Evolutionary conservation across 805 yeast species (phyloP), one percentile per base, ranked within the genome.

Genomic region (Kluyveromyces starmeri): DNA sequence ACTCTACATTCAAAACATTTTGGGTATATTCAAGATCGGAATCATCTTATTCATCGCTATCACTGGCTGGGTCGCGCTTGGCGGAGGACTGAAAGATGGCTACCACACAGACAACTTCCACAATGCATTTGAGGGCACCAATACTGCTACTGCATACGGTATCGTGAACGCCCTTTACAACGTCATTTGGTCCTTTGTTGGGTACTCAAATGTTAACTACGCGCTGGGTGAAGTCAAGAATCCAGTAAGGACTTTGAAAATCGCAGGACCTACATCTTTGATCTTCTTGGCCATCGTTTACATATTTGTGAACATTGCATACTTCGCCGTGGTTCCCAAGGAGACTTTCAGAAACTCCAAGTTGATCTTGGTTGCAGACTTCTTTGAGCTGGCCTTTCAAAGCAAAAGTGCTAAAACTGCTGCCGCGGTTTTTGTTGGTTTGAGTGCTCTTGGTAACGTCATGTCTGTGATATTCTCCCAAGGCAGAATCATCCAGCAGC

Each of bases 61-160:
- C 27, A 76, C 85, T 27, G 94, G 94, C 11, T 81, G 86, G 83
- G 88, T 80, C 11, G 85, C 85, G 1, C 65, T 83, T 25, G 84
- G 78, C 35, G 89, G 88, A 17, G 77, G 83, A 35, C 67, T 77
- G 34, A 66, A 63, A 32, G 62, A 64, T 24, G 64, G 66, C 41
- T 63, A 67, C 32, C 67, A 71, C 32, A 73, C 85, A 24, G 71
- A 70, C 45, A 78, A 78, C 50, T 78, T 80, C 56, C 48, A 52
- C 26, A 53, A 80, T 47, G 70, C 83, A 2, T 80, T 81, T 48
- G 60, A 52, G 1, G 80, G 81, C 34, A 59, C 68, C 4, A 42
- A 58, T 42, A 51, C 50, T 31, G 79, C 80, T 5, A 62, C 75
- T 24, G 81, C 77, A n/a, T 75, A 68, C 46, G 83, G 84, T 43